These are phyloP conservation scores for Periconia sp. DNA, from an alignment of 2,329 filamentous ascomycete genomes.

Conservation along the genomic window DNA sequence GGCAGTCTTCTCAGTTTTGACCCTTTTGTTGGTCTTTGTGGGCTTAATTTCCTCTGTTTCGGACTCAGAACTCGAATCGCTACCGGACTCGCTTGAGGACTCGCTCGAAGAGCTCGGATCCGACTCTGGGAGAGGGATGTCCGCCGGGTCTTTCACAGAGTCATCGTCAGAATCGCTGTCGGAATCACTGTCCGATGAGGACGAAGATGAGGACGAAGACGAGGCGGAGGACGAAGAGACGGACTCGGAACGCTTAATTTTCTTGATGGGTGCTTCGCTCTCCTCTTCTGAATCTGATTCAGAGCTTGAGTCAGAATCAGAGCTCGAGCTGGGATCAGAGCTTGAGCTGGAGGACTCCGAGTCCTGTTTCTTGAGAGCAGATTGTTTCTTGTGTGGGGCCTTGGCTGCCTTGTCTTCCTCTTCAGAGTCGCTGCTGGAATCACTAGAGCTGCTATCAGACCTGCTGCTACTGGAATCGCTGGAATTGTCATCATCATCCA, in stretches of 20 bases:
- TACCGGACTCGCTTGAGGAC: slow-evolving; percentile 31
- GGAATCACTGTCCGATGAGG: slow-evolving; percentile 28
- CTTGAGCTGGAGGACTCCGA: slow-evolving; percentile 22
- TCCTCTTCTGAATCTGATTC: slow-evolving; percentile 51
- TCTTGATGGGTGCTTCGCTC: slow-evolving; percentile 21
- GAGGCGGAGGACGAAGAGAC: slow-evolving; percentile 29
- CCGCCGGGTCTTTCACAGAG: slow-evolving; percentile 28
- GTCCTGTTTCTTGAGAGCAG: slow-evolving; percentile 18
- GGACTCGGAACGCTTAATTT: slow-evolving; percentile 22
- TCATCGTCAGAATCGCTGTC: slow-evolving; percentile 23
- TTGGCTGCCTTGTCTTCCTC: slow-evolving; percentile 32
- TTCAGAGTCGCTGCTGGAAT: slow-evolving; percentile 38
- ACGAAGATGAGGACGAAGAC: slow-evolving; percentile 24
- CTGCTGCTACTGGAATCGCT: slow-evolving; percentile 31
- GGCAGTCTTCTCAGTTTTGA: slow-evolving; percentile 27
- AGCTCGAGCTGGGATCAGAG: slow-evolving; percentile 29
- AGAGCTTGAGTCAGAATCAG: slow-evolving; percentile 28
- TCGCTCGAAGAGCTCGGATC: slow-evolving; percentile 35
- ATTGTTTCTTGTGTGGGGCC: slow-evolving; percentile 17
- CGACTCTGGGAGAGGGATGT: slow-evolving; percentile 35
- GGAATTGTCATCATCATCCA: slow-evolving; percentile 29
- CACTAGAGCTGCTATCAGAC: slow-evolving; percentile 23
- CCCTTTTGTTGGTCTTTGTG: slow-evolving; percentile 25
- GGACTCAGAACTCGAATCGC: slow-evolving; percentile 34
- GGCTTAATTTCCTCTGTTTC: slow-evolving; percentile 21